Percentiles rank a stretch among this genome's conserved stretches.
phyloP scores from a whole-genome alignment of 2,329 filamentous ascomycete species.

The Phaeosphaeriaceae sp. region DNA sequence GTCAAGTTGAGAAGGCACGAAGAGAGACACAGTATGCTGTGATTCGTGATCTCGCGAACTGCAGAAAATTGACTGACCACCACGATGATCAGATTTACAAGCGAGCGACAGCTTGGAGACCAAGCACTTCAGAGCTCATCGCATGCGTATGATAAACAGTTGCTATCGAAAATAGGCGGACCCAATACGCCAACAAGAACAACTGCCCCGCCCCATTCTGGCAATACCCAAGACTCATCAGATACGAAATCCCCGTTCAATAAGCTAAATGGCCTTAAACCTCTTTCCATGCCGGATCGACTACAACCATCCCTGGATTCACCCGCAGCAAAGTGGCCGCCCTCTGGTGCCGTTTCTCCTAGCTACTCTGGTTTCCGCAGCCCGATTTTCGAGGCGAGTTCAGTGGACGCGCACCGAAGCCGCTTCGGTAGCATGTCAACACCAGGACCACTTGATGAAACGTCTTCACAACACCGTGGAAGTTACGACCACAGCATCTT shows the following conservation, averaged over 20 bases:
- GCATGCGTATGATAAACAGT: constrained; percentile 69
- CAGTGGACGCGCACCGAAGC: constrained; percentile 43
- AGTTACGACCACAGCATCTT: constrained; percentile 69
- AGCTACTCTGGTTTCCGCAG: constrained; percentile 53
- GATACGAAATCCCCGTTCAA: constrained; percentile 49
- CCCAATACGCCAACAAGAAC: constrained; percentile 63
- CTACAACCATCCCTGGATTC: constrained; percentile 49
- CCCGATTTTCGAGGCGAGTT: constrained; percentile 47
- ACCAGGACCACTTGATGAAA: constrained; percentile 58
- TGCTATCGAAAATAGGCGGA: constrained; percentile 69
- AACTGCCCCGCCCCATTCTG: constrained; percentile 40
- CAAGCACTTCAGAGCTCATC: constrained; percentile 66
- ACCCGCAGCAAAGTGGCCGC: constrained; percentile 50
- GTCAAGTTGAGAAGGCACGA: background rate
- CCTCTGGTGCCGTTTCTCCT: constrained; percentile 55
- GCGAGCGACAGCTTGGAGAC: constrained; percentile 66
- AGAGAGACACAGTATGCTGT: background rate
- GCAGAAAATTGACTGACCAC: constrained; percentile 4
- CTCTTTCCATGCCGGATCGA: constrained; percentile 55
- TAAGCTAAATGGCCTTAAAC: constrained; percentile 54
- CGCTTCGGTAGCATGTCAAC: constrained; percentile 60
- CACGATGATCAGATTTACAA: constrained; percentile 59
- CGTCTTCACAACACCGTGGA: constrained; percentile 63
- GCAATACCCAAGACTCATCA: constrained; percentile 45
- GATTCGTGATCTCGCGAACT: background rate